These are phyloP conservation scores for Scheffersomyces insectosa DNA, from an alignment of 1,139 yeast species.

Conservation along the genomic window DNA sequence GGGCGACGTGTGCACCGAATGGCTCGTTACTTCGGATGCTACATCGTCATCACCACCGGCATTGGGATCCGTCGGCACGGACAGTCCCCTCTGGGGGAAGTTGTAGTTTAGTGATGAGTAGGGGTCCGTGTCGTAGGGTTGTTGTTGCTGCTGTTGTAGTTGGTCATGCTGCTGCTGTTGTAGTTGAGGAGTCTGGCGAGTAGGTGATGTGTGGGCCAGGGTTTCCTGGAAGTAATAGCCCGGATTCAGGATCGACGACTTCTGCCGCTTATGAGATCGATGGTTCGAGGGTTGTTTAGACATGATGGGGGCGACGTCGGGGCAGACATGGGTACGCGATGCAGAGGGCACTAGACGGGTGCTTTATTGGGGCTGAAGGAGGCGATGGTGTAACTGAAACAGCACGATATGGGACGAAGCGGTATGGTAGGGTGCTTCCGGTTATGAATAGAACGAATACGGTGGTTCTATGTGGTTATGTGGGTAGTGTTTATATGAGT, in stretches of 20 bases:
- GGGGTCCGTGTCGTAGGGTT: slow-evolving; percentile 11
- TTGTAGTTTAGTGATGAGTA: slow-evolving; percentile 10
- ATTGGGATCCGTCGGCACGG: neutral
- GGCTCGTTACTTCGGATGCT: slow-evolving; percentile 5
- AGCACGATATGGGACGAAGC: no score
- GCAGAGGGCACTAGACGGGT: no score
- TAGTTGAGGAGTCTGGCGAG: slow-evolving; percentile 6
- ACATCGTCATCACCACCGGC: slow-evolving; percentile 5
- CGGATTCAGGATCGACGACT: slow-evolving; percentile 39
- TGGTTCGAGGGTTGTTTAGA: slow-evolving; percentile 2
- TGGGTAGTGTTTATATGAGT: no score
- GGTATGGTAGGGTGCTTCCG: no score
- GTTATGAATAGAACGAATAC: no score
- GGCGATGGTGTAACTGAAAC: no score
- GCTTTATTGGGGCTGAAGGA: no score
- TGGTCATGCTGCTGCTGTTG: slow-evolving; percentile 3
- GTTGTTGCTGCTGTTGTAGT: neutral
- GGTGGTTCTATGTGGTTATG: no score
- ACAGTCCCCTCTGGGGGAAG: slow-evolving; percentile 11
- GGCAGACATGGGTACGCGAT: no score
- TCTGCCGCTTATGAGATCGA: slow-evolving; percentile 43
- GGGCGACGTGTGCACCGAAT: slow-evolving; percentile 11
- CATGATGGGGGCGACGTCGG: neutral
- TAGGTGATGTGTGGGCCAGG: slow-evolving; percentile 5
- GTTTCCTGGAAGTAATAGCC: slow-evolving; percentile 28